These are phyloP conservation scores for Pleurotus giganteus DNA, from an alignment of 768 basidiomycete genomes.

Conservation along the genomic window DNA sequence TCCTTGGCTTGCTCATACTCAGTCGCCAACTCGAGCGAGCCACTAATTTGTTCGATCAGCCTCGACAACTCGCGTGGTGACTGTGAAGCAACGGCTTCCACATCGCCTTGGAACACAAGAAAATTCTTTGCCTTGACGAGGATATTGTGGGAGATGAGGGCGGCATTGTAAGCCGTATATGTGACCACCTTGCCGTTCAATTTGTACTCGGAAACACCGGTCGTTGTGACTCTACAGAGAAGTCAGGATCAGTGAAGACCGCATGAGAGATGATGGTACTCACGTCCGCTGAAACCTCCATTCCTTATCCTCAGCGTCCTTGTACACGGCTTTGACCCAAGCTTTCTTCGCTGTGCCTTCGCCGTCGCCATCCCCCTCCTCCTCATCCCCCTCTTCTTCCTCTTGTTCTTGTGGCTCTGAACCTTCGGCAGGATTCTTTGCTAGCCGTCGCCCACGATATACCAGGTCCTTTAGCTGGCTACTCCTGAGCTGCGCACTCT, in stretches of 20 bases:
- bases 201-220: constrained; percentile 88
- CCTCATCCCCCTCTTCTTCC: constrained; percentile 52
- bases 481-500: constrained; percentile 88
- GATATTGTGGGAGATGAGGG: constrained; percentile 87
- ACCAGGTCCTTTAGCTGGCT: constrained; percentile 95
- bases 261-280: constrained; percentile 29
- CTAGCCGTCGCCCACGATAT: constrained; percentile 82
- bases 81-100: constrained; percentile 96
- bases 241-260: neutral
- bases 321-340: constrained; percentile 92
- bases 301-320: constrained; percentile 74
- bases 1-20: constrained; percentile 91
- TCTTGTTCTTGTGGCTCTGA: constrained; percentile 23
- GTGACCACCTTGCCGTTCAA: constrained; percentile 81
- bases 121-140: constrained; percentile 99
- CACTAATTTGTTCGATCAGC: constrained; percentile 94
- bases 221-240: constrained; percentile 70
- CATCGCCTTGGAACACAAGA: constrained; percentile 98
- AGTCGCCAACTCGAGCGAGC: constrained; percentile 82
- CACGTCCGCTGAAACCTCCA: constrained; percentile 93
- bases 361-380: constrained; percentile 50
- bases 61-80: constrained; percentile 85
- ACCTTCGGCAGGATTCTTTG: constrained; percentile 25
- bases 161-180: constrained; percentile 85
- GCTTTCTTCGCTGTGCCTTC: constrained; percentile 90